Conservation (phyloP, 2,329 filamentous ascomycete genomes). For the Talaromyces islandicus region DNA sequence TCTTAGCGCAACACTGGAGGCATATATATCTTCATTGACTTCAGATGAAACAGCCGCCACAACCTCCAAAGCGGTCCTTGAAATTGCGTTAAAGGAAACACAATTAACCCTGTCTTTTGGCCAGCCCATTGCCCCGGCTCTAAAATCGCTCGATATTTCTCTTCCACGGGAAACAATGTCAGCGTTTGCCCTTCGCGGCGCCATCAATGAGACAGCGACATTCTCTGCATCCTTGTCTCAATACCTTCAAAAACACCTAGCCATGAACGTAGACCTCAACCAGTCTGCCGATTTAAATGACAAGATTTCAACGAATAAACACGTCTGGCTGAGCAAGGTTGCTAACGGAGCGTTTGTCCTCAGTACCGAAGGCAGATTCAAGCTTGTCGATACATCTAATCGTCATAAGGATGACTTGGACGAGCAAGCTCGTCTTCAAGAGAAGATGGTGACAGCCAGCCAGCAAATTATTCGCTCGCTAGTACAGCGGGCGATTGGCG, state of each 20-base stretch:
- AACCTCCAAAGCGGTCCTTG: constrained; percentile 15
- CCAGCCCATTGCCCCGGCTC: constrained; percentile 24
- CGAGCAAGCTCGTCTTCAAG: constrained; percentile 2
- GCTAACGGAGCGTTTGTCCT: constrained; percentile 35
- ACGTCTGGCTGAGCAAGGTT: constrained; percentile 31
- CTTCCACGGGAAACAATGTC: constrained; percentile 24
- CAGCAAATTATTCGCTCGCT: constrained; percentile 26
- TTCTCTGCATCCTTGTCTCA: constrained; percentile 25
- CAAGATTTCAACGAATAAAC: constrained; percentile 12
- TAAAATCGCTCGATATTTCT: constrained; percentile 29
- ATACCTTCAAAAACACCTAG: constrained; percentile 33
- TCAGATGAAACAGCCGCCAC: background rate
- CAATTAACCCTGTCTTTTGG: constrained; percentile 36
- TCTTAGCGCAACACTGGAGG: constrained; percentile 40
- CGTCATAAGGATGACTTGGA: background rate
- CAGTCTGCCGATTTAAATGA: background rate
- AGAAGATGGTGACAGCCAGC: constrained; percentile 22
- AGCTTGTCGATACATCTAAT: constrained; percentile 24
- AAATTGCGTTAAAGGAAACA: constrained; percentile 31
- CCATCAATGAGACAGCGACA: constrained; percentile 11
- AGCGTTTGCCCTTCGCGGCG: constrained; percentile 16
- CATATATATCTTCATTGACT: constrained; percentile 21
- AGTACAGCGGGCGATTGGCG: constrained; percentile 21
- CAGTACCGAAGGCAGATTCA: constrained; percentile 33
- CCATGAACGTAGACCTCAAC: constrained; percentile 32